Evolutionary conservation across 2,329 filamentous ascomycete species (phyloP).

Genomic region (Cercospora sp.): DNA sequence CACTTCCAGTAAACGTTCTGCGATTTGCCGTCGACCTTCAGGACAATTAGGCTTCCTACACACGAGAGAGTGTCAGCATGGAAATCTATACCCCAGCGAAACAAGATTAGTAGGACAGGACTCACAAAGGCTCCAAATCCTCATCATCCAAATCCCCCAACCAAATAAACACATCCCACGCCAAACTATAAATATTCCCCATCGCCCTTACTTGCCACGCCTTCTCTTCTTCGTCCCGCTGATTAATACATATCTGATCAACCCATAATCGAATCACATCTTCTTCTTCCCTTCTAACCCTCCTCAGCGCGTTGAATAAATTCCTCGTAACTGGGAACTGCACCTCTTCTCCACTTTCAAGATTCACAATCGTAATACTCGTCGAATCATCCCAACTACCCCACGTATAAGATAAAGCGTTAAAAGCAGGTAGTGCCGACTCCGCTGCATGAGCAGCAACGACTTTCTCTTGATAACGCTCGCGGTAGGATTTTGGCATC

Average conservation of each 20-base stretch:
- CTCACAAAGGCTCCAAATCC: neutral
- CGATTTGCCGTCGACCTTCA: neutral
- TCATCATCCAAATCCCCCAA: constrained; percentile 6
- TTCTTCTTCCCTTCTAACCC: neutral
- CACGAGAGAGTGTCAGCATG: neutral
- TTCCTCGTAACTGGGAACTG: neutral
- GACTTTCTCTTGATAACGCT: neutral
- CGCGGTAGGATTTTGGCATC: neutral
- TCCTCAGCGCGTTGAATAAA: neutral
- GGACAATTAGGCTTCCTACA: neutral
- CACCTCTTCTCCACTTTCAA: neutral
- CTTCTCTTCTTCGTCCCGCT: neutral
- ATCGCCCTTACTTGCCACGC: neutral
- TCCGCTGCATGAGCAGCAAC: neutral
- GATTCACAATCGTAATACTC: neutral
- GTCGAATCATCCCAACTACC: neutral
- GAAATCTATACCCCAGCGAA: too few species aligned
- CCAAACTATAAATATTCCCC: constrained; percentile 3
- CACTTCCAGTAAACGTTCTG: neutral
- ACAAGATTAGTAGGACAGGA: neutral
- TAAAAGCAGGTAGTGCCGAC: neutral
- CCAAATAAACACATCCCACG: constrained; percentile 11
- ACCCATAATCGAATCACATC: constrained; percentile 4
- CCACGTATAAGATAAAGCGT: constrained; percentile 9
- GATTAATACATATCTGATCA: constrained; percentile 9